Base-by-base conservation (phyloP, 169 alveolate genomes). In the Plasmodium vivax region DNA sequence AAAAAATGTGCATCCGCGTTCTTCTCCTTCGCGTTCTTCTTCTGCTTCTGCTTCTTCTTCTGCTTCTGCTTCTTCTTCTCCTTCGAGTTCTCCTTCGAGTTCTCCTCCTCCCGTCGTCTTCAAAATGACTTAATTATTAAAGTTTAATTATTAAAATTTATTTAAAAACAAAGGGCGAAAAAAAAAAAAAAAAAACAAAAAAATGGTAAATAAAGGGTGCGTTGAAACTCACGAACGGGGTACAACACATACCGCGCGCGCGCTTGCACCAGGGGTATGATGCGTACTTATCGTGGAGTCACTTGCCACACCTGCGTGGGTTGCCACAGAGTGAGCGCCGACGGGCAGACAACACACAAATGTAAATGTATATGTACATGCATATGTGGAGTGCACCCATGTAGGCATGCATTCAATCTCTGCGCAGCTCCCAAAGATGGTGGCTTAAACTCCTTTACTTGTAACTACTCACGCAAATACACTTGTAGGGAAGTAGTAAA, bases 61-160 rank as follows among this genome's bases (percentile, higher is more conserved):
- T 23, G 27, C 27, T 23, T 23, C 27, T 23, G 27, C 27, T 23
- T 23, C 27, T 23, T 0, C 27, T 23, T 23, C 27, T 41, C 62
- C 56, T 45, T 58, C 62, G 56, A 19, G 41, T 47, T 23, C 27
- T 23, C 27, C 27, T 23, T n/a, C n/a, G n/a, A n/a, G n/a, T n/a
- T 23, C 27, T 41, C 80, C 56, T 45, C 36, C 62, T 36, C 36
- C 27, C 32, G 56, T 30, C 62, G 41, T 19, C 56, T 73, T 62
- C 68, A 73, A 74, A 72, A 84, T 84, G 72, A 72, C 77, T 84
- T 84, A 84, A 84, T 84, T 84, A 84, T 84, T 84, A 84, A 84
- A 84, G n/a, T 84, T 85, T 58, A 58, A 74, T 74, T 23, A 62
- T 58, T 58, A 58, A 58, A 58, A 58, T 58, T 58, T 58, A 16